Conservation (phyloP, 495 filamentous ascomycete genomes). For the Xylaria longipes region DNA sequence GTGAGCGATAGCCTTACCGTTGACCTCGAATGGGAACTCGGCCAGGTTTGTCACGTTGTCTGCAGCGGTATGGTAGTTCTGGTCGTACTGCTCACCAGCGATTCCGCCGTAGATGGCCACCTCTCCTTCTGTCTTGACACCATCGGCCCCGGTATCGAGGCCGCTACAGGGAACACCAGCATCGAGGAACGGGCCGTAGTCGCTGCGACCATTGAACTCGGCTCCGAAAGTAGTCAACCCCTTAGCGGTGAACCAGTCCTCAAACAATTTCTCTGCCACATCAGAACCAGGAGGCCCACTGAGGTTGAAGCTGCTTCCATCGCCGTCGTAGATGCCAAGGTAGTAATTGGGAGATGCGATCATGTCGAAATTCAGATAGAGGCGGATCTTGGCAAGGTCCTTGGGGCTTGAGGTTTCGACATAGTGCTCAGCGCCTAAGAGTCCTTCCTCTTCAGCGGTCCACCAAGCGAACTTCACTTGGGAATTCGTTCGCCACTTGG, state of each 20-base stretch:
- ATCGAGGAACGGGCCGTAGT: constrained; percentile 73
- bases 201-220: constrained; percentile 68
- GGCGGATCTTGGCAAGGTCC: constrained; percentile 60
- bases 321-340: constrained; percentile 73
- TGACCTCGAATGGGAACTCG: constrained; percentile 63
- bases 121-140: constrained; percentile 66
- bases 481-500: constrained; percentile 65
- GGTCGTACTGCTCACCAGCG: constrained; percentile 64
- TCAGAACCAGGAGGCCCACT: constrained; percentile 69
- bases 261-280: constrained; percentile 67
- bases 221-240: constrained; percentile 54
- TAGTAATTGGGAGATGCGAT: constrained; percentile 76
- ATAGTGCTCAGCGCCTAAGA: constrained; percentile 69
- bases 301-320: constrained; percentile 66
- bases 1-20: constrained; percentile 67
- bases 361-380: constrained; percentile 84
- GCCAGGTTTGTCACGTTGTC: constrained; percentile 68
- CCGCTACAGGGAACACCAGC: constrained; percentile 69
- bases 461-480: constrained; percentile 75
- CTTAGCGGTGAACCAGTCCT: constrained; percentile 61
- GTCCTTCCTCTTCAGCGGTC: constrained; percentile 70
- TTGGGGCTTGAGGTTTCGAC: constrained; percentile 48
- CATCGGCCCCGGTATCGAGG: constrained; percentile 73
- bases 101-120: constrained; percentile 64
- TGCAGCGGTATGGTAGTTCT: constrained; percentile 65